Percentiles rank a stretch among this genome's conserved stretches.
Conservation (phyloP, 2,329 filamentous ascomycete genomes). For the Fusarium pseudonygamai region DNA sequence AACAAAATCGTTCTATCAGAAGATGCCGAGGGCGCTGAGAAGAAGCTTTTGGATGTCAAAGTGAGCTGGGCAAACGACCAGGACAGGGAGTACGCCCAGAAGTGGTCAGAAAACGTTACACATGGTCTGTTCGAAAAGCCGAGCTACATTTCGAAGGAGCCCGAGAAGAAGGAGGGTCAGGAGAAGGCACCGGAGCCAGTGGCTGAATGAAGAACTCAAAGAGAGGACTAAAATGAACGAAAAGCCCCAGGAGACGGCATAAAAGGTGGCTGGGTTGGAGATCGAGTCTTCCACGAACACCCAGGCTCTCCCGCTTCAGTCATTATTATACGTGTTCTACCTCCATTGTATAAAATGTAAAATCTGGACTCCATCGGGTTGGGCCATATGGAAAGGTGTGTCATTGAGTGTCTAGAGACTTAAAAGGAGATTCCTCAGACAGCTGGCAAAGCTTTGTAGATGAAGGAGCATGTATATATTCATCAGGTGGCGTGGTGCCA, state of each 20-base stretch:
- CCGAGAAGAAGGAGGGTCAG: slow-evolving; percentile 1
- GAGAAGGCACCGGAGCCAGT: slow-evolving; percentile 10
- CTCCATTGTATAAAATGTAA: slow-evolving; percentile 10
- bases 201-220: neutral
- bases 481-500: slow-evolving; percentile 36
- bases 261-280: neutral
- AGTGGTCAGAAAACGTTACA: slow-evolving; percentile 64
- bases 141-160: slow-evolving; percentile 32
- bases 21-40: slow-evolving; percentile 26
- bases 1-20: slow-evolving; percentile 55
- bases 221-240: neutral
- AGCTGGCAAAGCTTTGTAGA: slow-evolving; percentile 18
- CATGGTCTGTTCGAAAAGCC: slow-evolving; percentile 54
- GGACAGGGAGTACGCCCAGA: slow-evolving; percentile 57
- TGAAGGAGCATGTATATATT: slow-evolving; percentile 33
- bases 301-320: neutral
- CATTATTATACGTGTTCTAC: neutral
- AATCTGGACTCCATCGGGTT: slow-evolving; percentile 1
- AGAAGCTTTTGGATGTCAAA: slow-evolving; percentile 52
- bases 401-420: neutral
- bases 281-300: neutral
- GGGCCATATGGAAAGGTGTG: neutral
- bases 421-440: neutral
- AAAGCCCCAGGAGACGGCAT: neutral
- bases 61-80: slow-evolving; percentile 62